Evolutionary conservation across 208 protist species (phyloP), one percentile per base, ranked within the genome.

Genomic region (Acanthamoeba healyi): DNA sequence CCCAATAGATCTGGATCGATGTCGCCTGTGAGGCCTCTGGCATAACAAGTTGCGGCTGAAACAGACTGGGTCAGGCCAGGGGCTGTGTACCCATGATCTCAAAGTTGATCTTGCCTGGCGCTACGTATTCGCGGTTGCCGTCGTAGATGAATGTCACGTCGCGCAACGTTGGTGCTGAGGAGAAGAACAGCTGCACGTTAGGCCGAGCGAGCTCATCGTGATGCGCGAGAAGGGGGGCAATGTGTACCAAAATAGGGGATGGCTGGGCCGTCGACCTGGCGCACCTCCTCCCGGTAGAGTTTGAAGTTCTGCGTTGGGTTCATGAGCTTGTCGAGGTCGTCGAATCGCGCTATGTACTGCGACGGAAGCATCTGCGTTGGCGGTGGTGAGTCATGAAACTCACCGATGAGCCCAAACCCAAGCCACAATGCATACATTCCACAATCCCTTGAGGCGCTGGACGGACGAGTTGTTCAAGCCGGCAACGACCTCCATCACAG

Each of bases 381-480:
- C 1, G 7, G 15, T 12, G 72, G 38, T 19, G 38, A 82, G 42
- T 32, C 12, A 7, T 22, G 9, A 51, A 42, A 12, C 9, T 70
- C 29, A 34, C 7, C 9, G 61, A 24, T 70, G n/a, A 70, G 29
- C 7, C 14, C 61, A 6, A 70, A 26, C 26, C 6, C 19, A 70
- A 7, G 61, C 5, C 6, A 82, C 19, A 10, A 49, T 9, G 24
- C 79, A 40, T 63, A 87, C 79, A 87, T 92, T 92, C 86, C 86
- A 92, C 17, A 74, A 17, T 7, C 40, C 49, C 19, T 67, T 77
- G 61, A 92, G 86, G 26, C 86, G 51, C 54, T 92, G 86, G 44
- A 92, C 86, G 19, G 86, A 92, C 54, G 86, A 67, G 86, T 92
- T 92, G 86, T 92, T 92, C 29, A 92, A 56, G 32, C 86, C 86